Evolutionary conservation across 2,329 filamentous ascomycete genomes (phyloP).

Genomic region (Cladosporium sp.): DNA sequence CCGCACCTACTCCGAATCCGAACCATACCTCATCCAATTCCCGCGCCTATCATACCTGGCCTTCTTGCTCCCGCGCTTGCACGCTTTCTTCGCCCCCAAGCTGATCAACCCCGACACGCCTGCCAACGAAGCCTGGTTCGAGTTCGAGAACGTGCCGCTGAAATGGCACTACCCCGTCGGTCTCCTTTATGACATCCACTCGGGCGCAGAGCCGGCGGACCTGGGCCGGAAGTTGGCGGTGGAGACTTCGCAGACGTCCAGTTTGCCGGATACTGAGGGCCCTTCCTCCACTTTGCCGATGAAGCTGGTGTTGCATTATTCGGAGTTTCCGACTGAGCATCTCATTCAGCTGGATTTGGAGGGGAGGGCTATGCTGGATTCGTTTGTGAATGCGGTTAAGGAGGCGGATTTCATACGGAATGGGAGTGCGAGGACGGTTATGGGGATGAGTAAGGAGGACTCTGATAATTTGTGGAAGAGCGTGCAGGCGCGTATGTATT

Average conservation of each 20-base stretch:
- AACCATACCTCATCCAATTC: constrained; percentile 58
- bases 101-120: constrained; percentile 55
- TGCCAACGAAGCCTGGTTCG: constrained; percentile 57
- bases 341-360: constrained; percentile 53
- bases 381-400: constrained; percentile 66
- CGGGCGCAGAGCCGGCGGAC: constrained; percentile 48
- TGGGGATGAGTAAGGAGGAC: constrained; percentile 79
- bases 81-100: constrained; percentile 55
- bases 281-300: constrained; percentile 50
- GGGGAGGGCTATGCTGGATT: constrained; percentile 56
- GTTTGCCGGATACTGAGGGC: constrained; percentile 3
- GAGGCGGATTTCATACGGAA: constrained; percentile 84
- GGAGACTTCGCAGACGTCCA: constrained; percentile 11
- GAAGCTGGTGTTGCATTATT: constrained; percentile 59
- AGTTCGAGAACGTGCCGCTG: constrained; percentile 61
- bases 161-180: constrained; percentile 71
- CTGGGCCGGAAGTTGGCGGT: constrained; percentile 1
- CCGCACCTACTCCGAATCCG: constrained; percentile 54
- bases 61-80: constrained; percentile 58
- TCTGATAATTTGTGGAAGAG: constrained; percentile 78
- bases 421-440: constrained; percentile 82
- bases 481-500: constrained; percentile 61
- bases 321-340: constrained; percentile 53
- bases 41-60: constrained; percentile 66
- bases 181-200: constrained; percentile 65